Evolutionary conservation across 179 eudicot genomes (phyloP).

Genomic region (Actinidia arguta): DNA sequence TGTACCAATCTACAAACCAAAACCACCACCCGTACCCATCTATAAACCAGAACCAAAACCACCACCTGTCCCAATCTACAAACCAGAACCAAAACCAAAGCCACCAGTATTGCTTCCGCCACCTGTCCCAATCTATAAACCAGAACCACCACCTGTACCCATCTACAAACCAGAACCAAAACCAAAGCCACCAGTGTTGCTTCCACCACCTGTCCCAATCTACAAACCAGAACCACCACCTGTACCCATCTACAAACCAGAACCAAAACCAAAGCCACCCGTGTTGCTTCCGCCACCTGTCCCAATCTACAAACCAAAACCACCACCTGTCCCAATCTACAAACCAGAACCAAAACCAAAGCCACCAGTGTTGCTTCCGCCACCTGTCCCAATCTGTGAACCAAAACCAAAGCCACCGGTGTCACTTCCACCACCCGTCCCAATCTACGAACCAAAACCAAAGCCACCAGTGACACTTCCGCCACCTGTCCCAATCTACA

Average conservation of each 20-base stretch:
- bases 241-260: background rate
- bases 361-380: background rate
- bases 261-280: background rate
- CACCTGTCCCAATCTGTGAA: no score
- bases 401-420: no score
- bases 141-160: slow-evolving; percentile 4
- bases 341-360: no score
- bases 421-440: background rate
- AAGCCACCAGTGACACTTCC: background rate
- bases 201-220: slow-evolving; percentile 18
- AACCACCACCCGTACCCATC: slow-evolving; percentile 6
- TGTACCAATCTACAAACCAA: slow-evolving; percentile 4
- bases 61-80: slow-evolving; percentile 15
- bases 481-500: background rate
- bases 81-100: slow-evolving; percentile 24
- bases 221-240: slow-evolving; percentile 21
- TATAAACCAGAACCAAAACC: slow-evolving; percentile 31
- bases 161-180: slow-evolving; percentile 29
- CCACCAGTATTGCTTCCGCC: slow-evolving; percentile 13
- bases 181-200: no score
- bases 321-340: no score
- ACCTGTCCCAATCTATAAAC: background rate
- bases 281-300: background rate
- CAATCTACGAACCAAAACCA: background rate
- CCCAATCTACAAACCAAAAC: background rate